Conservation (phyloP, 106 monocot genomes). For the Dendrobium catenatum region DNA sequence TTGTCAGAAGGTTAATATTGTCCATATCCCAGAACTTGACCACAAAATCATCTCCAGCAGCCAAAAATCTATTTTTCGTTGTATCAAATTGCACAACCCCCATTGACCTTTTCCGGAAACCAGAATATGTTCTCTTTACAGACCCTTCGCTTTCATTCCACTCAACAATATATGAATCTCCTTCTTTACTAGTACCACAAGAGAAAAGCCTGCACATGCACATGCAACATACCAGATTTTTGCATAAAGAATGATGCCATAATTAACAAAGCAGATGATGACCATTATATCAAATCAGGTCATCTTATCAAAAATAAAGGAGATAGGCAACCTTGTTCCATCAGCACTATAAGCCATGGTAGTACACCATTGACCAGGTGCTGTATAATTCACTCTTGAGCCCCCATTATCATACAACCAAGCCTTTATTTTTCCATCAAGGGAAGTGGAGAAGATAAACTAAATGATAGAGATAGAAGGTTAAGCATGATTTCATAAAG, state of each 20-base stretch:
- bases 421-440: slow-evolving; percentile 65
- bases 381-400: slow-evolving; percentile 40
- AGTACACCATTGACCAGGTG: slow-evolving; percentile 46
- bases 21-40: slow-evolving; percentile 57
- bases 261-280: neutral
- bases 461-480: slow-evolving; percentile 12
- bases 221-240: neutral
- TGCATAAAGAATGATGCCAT: neutral
- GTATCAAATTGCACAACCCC: slow-evolving; percentile 49
- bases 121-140: slow-evolving; percentile 25
- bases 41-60: slow-evolving; percentile 41
- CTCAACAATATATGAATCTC: slow-evolving; percentile 33
- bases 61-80: slow-evolving; percentile 29
- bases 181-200: slow-evolving; percentile 50
- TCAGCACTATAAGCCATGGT: slow-evolving; percentile 63
- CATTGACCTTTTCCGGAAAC: slow-evolving; percentile 20
- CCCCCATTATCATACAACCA: slow-evolving; percentile 53
- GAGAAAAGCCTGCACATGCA: slow-evolving; percentile 36
- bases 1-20: slow-evolving; percentile 20
- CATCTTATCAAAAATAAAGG: neutral
- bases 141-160: slow-evolving; percentile 38
- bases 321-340: slow-evolving; percentile 39
- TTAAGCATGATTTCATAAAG: slow-evolving; percentile 3
- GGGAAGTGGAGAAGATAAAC: slow-evolving; percentile 60
- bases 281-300: neutral